phyloP scores from a whole-genome alignment of 192 early-diverging fungal genomes.

The Dimargaris cristalligena region DNA sequence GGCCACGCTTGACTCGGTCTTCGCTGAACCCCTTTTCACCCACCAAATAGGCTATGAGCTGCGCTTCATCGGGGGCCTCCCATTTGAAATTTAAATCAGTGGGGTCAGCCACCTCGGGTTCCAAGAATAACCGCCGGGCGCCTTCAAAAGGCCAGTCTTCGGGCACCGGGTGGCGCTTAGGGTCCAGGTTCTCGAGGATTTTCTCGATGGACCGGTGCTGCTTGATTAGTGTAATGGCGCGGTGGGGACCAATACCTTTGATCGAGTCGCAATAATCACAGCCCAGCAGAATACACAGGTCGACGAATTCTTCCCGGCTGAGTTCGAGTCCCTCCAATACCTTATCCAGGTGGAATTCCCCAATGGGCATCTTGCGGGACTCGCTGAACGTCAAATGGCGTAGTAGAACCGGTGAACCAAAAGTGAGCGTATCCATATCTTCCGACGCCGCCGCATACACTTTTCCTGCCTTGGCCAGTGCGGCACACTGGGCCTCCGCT shows the following conservation, averaged over 20 bases:
- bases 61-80: constrained; percentile 62
- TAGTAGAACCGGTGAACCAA: constrained; percentile 73
- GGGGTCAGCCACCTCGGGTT: constrained; percentile 63
- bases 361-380: constrained; percentile 74
- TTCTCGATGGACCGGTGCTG: constrained; percentile 72
- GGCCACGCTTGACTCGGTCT: constrained; percentile 68
- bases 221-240: constrained; percentile 67
- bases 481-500: constrained; percentile 96
- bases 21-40: constrained; percentile 93
- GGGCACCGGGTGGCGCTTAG: constrained; percentile 59
- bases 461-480: constrained; percentile 69
- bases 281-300: constrained; percentile 89
- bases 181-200: constrained; percentile 56
- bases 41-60: constrained; percentile 72
- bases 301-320: constrained; percentile 75
- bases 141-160: constrained; percentile 79
- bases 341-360: constrained; percentile 69
- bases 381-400: constrained; percentile 89
- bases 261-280: constrained; percentile 97
- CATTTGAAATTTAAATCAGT: constrained; percentile 36
- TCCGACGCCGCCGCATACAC: constrained; percentile 92
- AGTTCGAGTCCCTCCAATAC: constrained; percentile 65
- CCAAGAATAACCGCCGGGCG: constrained; percentile 73
- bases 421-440: constrained; percentile 98
- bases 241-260: constrained; percentile 77